Percentiles rank a stretch among this genome's conserved stretches.
Evolutionary conservation across 1,284 basidiomycete genomes (phyloP).

Genomic region (Stygiomarasmius scandens): DNA sequence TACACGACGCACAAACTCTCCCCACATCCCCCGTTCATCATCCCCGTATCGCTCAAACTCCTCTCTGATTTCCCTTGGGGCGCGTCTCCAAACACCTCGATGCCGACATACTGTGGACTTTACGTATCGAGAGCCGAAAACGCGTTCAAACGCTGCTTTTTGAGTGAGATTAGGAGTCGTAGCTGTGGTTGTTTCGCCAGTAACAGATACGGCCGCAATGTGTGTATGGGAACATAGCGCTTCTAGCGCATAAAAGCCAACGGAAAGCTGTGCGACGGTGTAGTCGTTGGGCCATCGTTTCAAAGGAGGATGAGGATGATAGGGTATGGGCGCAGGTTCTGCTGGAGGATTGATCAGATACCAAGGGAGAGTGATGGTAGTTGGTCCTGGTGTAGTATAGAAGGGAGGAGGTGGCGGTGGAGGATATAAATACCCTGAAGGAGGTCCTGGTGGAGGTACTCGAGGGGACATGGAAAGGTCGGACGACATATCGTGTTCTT

Average conservation of each 20-base stretch:
- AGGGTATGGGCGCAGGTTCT: slow-evolving; percentile 40
- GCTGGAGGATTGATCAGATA: slow-evolving; percentile 25
- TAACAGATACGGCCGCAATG: neutral
- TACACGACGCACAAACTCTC: slow-evolving; percentile 60
- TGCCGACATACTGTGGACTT: slow-evolving; percentile 73
- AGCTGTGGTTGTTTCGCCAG: neutral
- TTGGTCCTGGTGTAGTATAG: neutral
- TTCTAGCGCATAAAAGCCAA: slow-evolving; percentile 47
- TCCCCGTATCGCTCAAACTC: slow-evolving; percentile 55
- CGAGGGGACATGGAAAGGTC: neutral
- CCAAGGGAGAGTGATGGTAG: slow-evolving; percentile 26
- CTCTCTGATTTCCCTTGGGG: slow-evolving; percentile 45
- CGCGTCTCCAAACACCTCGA: slow-evolving; percentile 62
- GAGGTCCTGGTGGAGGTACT: neutral
- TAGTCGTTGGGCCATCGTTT: slow-evolving; percentile 76
- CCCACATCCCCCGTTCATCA: slow-evolving; percentile 64
- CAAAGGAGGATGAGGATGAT: slow-evolving; percentile 56
- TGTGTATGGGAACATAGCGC: slow-evolving; percentile 20
- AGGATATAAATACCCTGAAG: slow-evolving; percentile 7
- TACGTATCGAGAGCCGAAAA: slow-evolving; percentile 67
- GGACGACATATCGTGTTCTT: neutral
- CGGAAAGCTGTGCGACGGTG: slow-evolving; percentile 60
- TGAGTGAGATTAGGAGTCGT: slow-evolving; percentile 46
- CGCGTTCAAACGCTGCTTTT: slow-evolving; percentile 61
- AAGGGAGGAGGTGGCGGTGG: slow-evolving; percentile 17